Evolutionary conservation across 805 yeast genomes (phyloP).

Genomic region (Starmera pachycereana): DNA sequence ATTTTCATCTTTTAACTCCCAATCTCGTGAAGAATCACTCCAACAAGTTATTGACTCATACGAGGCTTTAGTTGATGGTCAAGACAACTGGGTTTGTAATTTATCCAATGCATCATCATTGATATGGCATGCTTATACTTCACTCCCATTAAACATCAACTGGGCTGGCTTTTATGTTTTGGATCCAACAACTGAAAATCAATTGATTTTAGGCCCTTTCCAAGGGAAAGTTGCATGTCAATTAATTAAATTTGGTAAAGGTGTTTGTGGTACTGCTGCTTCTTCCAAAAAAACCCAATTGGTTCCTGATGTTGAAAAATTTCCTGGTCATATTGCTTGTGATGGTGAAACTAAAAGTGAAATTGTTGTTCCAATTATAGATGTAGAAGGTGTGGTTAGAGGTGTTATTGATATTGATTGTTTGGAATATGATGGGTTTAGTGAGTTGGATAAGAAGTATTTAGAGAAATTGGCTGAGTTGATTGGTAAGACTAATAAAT

Average conservation of each 20-base stretch:
- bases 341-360: constrained; percentile 93
- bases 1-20: constrained; percentile 39
- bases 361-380: constrained; percentile 76
- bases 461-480: constrained; percentile 49
- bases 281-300: constrained; percentile 46
- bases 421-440: constrained; percentile 53
- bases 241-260: constrained; percentile 61
- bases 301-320: constrained; percentile 66
- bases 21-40: constrained; percentile 42
- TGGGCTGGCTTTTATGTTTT: constrained; percentile 90
- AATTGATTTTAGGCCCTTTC: constrained; percentile 79
- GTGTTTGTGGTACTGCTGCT: constrained; percentile 92
- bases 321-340: constrained; percentile 94
- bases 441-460: constrained; percentile 43
- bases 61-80: constrained; percentile 50
- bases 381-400: constrained; percentile 28
- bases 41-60: constrained; percentile 51
- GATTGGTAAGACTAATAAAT: constrained; percentile 45
- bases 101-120: constrained; percentile 79
- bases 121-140: constrained; percentile 78
- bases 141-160: constrained; percentile 49
- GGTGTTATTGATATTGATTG: constrained; percentile 92
- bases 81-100: constrained; percentile 81
- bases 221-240: constrained; percentile 98
- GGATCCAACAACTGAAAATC: constrained; percentile 20